Evolutionary conservation across 2,329 filamentous ascomycete species (phyloP).

Genomic region (Penicillium sp.): DNA sequence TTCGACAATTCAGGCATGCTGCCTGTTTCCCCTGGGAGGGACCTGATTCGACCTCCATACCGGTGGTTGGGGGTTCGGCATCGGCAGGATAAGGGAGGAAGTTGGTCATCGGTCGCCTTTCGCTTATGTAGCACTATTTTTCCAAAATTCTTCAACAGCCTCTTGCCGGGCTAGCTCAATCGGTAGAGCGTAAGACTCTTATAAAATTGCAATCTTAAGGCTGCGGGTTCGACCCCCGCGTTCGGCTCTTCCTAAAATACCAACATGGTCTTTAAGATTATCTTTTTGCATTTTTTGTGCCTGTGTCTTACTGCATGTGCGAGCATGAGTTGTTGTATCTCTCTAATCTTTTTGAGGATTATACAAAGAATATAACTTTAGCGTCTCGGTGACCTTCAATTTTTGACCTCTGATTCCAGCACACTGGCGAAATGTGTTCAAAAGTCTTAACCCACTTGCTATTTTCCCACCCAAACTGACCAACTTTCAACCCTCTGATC

Average conservation of each 20-base stretch:
- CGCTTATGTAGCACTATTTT: background rate
- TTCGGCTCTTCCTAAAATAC: slow-evolving; percentile 38
- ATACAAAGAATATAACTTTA: too few species aligned
- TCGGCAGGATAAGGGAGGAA: background rate
- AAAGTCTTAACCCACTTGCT: too few species aligned
- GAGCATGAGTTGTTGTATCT: too few species aligned
- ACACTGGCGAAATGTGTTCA: too few species aligned
- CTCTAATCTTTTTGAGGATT: too few species aligned
- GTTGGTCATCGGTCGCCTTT: accelerated
- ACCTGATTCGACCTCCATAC: slow-evolving; percentile 17
- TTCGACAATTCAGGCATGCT: slow-evolving; percentile 65
- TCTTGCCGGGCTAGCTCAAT: slow-evolving; percentile 53
- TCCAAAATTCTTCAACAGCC: slow-evolving; percentile 7
- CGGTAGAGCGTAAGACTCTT: slow-evolving; percentile 54
- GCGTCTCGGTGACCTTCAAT: too few species aligned
- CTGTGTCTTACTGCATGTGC: background rate
- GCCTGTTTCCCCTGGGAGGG: slow-evolving; percentile 38
- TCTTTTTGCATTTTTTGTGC: slow-evolving; percentile 12
- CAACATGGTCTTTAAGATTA: slow-evolving; percentile 17
- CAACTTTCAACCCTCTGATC: too few species aligned
- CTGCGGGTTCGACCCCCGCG: slow-evolving; percentile 47
- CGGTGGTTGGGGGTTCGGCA: background rate
- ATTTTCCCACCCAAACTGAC: too few species aligned
- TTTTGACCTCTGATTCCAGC: too few species aligned
- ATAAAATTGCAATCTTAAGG: slow-evolving; percentile 46